A percentile compares a stretch with the other conserved stretches of the same genome.
phyloP scores from a whole-genome alignment of 305 asterid species.

The Rubia peregrina region DNA sequence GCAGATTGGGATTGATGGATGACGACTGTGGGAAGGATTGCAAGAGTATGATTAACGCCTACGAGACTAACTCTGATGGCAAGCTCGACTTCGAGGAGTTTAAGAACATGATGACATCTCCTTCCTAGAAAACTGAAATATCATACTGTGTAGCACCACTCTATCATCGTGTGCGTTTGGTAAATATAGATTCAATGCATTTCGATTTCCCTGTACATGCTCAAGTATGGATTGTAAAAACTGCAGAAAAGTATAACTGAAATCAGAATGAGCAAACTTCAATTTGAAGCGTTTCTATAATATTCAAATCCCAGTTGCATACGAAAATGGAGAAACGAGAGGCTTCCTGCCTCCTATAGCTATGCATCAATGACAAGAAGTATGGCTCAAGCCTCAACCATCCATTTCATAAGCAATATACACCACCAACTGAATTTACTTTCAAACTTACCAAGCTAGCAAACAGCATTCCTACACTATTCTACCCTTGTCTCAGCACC shows the following conservation, averaged over 20 bases:
- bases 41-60: conserved; percentile 15
- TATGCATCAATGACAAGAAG: no score
- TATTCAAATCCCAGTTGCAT: neutral
- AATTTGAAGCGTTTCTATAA: neutral
- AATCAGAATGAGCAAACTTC: neutral
- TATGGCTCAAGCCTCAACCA: neutral
- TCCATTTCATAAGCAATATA: neutral
- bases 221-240: neutral
- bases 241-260: neutral
- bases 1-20: conserved; percentile 18
- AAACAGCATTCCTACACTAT: neutral
- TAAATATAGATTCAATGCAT: neutral
- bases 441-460: neutral
- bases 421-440: neutral
- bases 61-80: conserved; percentile 21
- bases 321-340: neutral
- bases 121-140: neutral
- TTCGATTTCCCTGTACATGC: neutral
- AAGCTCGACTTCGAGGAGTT: conserved; percentile 22
- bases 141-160: neutral
- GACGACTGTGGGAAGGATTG: conserved; percentile 16
- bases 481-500: neutral
- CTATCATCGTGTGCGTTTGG: neutral
- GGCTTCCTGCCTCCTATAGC: neutral
- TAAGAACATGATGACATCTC: conserved; percentile 16